These are phyloP conservation scores for Claviceps sp. DNA, from an alignment of 2,329 filamentous ascomycete species.

Conservation along the genomic window DNA sequence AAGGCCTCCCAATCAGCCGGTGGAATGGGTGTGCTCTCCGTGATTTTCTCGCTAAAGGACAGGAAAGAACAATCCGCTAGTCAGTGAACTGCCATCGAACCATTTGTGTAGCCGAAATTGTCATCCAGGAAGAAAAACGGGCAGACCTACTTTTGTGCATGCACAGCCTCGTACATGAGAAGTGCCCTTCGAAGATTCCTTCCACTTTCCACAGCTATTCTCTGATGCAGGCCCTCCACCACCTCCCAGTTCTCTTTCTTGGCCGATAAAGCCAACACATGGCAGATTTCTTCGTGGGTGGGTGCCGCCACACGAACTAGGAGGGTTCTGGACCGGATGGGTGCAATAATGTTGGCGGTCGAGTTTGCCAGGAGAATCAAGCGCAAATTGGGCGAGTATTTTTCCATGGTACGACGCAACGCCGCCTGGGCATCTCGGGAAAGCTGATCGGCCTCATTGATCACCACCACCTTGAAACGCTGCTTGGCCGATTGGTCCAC, in stretches of 20 bases:
- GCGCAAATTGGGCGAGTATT: conserved; percentile 90
- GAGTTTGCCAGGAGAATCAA: conserved; percentile 89
- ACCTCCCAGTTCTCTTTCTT: conserved; percentile 77
- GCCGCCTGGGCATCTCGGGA: conserved; percentile 92
- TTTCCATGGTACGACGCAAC: conserved; percentile 92
- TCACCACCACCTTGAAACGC: conserved; percentile 95
- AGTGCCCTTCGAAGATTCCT: conserved; percentile 81
- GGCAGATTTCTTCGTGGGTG: conserved; percentile 70
- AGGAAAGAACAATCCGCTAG: conserved; percentile 15
- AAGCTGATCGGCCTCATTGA: conserved; percentile 95
- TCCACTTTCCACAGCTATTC: conserved; percentile 82
- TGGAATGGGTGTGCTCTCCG: conserved; percentile 76
- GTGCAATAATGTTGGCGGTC: conserved; percentile 97
- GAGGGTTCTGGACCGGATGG: conserved; percentile 82
- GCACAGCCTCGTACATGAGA: conserved; percentile 93
- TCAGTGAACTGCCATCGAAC: not conserved
- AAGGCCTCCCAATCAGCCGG: conserved; percentile 95
- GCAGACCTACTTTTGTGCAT: conserved; percentile 76
- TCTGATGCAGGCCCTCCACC: conserved; percentile 60
- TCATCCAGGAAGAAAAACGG: not conserved
- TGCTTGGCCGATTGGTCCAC: conserved; percentile 88
- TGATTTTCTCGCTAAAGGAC: conserved; percentile 64
- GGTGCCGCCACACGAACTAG: conserved; percentile 87
- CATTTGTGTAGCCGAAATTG: not conserved
- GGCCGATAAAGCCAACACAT: conserved; percentile 55